These are phyloP conservation scores for Fraxinus excelsior DNA, from an alignment of 257 asterid genomes.

Conservation along the genomic window DNA sequence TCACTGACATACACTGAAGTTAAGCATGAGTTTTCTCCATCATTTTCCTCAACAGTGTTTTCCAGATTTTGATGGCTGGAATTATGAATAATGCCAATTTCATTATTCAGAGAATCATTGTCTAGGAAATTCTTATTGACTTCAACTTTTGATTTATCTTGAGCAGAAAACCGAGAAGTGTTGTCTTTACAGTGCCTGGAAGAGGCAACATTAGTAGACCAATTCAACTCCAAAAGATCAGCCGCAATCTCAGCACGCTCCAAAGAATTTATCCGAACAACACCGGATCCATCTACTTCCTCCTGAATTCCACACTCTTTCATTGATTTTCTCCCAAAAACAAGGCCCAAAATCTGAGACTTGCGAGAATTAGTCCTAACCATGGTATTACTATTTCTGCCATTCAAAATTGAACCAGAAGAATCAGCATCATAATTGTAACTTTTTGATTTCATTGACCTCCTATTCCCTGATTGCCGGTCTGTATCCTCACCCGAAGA, in stretches of 20 bases:
- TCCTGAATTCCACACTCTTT: conserved; percentile 28
- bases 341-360: conserved; percentile 60
- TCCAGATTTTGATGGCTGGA: conserved; percentile 28
- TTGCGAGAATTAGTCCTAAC: conserved; percentile 49
- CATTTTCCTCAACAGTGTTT: conserved; percentile 28
- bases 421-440: conserved; percentile 43
- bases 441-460: conserved; percentile 48
- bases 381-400: conserved; percentile 35
- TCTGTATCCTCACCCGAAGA: conserved; percentile 71
- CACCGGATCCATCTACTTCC: conserved; percentile 34
- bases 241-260: conserved; percentile 95
- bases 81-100: conserved; percentile 19
- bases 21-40: conserved; percentile 32
- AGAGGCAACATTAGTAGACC: conserved; percentile 81
- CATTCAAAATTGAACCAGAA: conserved; percentile 33
- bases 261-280: conserved; percentile 52
- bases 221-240: conserved; percentile 87
- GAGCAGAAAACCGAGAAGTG: conserved; percentile 28
- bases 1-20: conserved; percentile 29
- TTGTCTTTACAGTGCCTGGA: conserved; percentile 39
- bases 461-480: conserved; percentile 31
- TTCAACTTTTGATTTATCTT: conserved; percentile 30
- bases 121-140: conserved; percentile 22
- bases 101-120: conserved; percentile 27
- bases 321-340: conserved; percentile 61